phyloP scores from a whole-genome alignment of 208 protist genomes.

The Trypanosoma theileri region DNA sequence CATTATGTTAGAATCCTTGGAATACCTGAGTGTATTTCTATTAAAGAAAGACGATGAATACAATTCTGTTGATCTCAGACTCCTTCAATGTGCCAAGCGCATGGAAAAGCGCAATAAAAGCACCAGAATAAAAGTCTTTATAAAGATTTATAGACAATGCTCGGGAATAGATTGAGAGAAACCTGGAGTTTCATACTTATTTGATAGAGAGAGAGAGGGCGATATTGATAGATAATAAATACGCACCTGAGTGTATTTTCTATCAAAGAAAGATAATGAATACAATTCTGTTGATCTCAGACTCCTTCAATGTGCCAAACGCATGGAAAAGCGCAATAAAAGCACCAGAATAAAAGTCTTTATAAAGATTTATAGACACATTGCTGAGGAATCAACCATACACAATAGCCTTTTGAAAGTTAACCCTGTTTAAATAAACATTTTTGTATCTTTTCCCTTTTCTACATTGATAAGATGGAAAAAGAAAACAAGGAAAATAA shows the following conservation, averaged over 20 bases:
- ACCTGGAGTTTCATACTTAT: too few relatives aligned
- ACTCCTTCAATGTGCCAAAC: conserved; percentile 31
- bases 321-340: conserved; percentile 24
- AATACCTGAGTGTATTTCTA: too few relatives aligned
- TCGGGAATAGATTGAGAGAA: too few relatives aligned
- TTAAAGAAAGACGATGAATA: not conserved
- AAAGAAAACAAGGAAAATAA: not conserved
- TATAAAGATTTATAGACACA: not conserved
- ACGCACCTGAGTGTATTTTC: too few relatives aligned
- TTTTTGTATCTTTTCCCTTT: not conserved
- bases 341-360: conserved; percentile 36
- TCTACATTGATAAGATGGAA: not conserved
- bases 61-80: conserved; percentile 21
- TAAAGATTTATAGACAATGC: too few relatives aligned
- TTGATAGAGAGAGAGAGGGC: too few relatives aligned
- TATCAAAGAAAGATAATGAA: not conserved
- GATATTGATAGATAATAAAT: too few relatives aligned
- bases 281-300: conserved; percentile 20
- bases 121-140: conserved; percentile 36
- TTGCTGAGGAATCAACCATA: too few relatives aligned
- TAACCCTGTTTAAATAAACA: not conserved
- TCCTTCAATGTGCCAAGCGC: conserved; percentile 31
- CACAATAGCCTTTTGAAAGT: not conserved
- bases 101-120: conserved; percentile 24
- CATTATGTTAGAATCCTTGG: too few relatives aligned